A percentile compares a stretch with the other conserved stretches of the same genome.
These are phyloP conservation scores for Fusarium coicis DNA, from an alignment of 2,329 filamentous ascomycete genomes.

Conservation along the genomic window DNA sequence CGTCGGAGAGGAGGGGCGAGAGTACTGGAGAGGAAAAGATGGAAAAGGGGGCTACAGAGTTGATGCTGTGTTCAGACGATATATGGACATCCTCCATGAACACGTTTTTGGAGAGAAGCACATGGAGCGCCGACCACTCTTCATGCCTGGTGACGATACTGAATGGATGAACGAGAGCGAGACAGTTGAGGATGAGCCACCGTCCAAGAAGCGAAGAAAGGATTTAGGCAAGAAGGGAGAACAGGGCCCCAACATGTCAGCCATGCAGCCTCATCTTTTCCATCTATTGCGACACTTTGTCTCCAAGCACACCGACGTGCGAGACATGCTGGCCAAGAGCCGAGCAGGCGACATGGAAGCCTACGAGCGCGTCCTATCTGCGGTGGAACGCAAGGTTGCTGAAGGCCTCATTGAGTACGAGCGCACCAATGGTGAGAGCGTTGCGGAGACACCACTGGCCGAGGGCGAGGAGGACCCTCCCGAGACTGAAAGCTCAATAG, in stretches of 20 bases:
- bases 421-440: slow-evolving; percentile 60
- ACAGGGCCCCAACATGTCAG: slow-evolving; percentile 72
- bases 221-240: slow-evolving; percentile 51
- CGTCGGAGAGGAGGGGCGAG: slow-evolving; percentile 72
- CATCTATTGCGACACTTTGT: slow-evolving; percentile 88
- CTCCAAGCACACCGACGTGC: slow-evolving; percentile 80
- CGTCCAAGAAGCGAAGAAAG: slow-evolving; percentile 63
- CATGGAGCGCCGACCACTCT: slow-evolving; percentile 77
- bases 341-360: slow-evolving; percentile 76
- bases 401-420: slow-evolving; percentile 77
- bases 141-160: slow-evolving; percentile 69
- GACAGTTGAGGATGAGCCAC: slow-evolving; percentile 56
- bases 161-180: slow-evolving; percentile 55
- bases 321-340: slow-evolving; percentile 81
- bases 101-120: slow-evolving; percentile 75
- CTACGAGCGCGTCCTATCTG: slow-evolving; percentile 79
- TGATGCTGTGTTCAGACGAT: slow-evolving; percentile 87
- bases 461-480: slow-evolving; percentile 51
- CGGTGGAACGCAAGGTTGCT: slow-evolving; percentile 81
- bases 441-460: slow-evolving; percentile 50
- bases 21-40: slow-evolving; percentile 86
- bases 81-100: slow-evolving; percentile 88
- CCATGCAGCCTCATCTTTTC: slow-evolving; percentile 93
- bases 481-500: slow-evolving; percentile 69
- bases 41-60: slow-evolving; percentile 87